Base-by-base conservation (phyloP, 2,329 filamentous ascomycete species). In the Aspergillus cejpii region DNA sequence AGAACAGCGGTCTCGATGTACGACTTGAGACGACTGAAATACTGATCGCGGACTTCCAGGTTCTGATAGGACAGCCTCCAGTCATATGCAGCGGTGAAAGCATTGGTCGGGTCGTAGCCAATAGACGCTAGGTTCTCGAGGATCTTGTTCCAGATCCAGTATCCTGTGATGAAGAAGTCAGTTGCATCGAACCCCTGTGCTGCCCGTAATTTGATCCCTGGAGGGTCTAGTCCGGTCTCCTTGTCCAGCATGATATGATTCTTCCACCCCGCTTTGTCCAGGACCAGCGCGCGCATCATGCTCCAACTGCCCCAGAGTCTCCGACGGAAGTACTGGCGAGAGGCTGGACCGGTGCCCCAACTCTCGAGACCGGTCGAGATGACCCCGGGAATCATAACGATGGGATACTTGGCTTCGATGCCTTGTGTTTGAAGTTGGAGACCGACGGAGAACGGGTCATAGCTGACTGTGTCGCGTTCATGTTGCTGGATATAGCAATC, bases 71-170 rank as follows among this genome's bases (percentile, higher is more conserved):
- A 87, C 45, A 98, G 72, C 19, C 92, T 81, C 92, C 92, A 98
- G 69, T 98, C 92, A 63, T 98, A 84, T 1, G 80, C 78, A 1
- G 80, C 80, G 0, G 80, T 81, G 53, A 82, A 83, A 0, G 80
- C 80, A 57, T 83, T 83, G 2, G 76, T 80, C 19, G 92, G 91
- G 61, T 98, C 92, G 64, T 98, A 98, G 11, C 92, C 92, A 47
- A 98, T 85, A 0, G 89, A 92, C 0, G 92, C 92, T 41, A 98
- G 74, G 60, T 98, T 98, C 69, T 98, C 92, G 39, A 98, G 76
- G 49, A 98, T 96, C 70, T 97, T 97, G 70, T 87, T 96, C 90
- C 90, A 96, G 49, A 98, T 97, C 92, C 92, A 98, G 69, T 98
- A 98, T 3, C 81, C 81, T 1, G 80, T 82, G 53, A 83, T 82